Evolutionary conservation across 306 rosid genomes (phyloP).

Genomic region (Cucurbita ficifolia): DNA sequence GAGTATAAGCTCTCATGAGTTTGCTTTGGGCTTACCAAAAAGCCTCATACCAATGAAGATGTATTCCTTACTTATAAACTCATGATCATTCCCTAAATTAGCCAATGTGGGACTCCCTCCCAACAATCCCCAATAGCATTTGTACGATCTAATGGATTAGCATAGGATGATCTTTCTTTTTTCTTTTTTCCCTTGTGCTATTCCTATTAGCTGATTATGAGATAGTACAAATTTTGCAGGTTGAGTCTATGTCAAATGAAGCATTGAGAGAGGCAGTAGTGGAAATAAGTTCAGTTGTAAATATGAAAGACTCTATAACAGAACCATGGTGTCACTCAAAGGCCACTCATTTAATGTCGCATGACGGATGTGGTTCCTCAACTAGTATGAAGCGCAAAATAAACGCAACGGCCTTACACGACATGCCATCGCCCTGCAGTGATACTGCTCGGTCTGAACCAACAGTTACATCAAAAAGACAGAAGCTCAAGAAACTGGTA

Average conservation of each 20-base stretch:
- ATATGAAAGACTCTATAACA: not conserved
- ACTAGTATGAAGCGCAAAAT: slow-evolving; percentile 2
- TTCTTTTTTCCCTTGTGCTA: not conserved
- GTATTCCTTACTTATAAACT: too few species aligned
- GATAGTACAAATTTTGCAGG: not conserved
- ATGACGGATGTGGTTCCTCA: not conserved
- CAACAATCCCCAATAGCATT: not conserved
- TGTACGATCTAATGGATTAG: not conserved
- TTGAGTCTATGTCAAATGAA: not conserved
- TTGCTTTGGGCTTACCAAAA: too few species aligned
- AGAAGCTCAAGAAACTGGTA: slow-evolving; percentile 4
- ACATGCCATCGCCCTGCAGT: not conserved
- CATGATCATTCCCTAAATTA: too few species aligned
- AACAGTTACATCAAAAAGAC: not conserved
- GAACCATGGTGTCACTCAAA: not conserved
- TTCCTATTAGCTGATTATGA: not conserved
- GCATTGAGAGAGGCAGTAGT: not conserved
- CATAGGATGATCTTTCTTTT: not conserved
- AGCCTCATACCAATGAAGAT: too few species aligned
- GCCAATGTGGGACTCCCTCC: too few species aligned
- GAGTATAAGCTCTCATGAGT: too few species aligned
- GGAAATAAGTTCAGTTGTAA: not conserved
- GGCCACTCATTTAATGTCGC: not conserved
- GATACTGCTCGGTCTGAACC: not conserved
- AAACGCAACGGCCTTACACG: not conserved